Percentiles rank a stretch among this genome's conserved stretches.
phyloP scores from a whole-genome alignment of 495 filamentous ascomycete species.

The Talaromyces nanjingensis region DNA sequence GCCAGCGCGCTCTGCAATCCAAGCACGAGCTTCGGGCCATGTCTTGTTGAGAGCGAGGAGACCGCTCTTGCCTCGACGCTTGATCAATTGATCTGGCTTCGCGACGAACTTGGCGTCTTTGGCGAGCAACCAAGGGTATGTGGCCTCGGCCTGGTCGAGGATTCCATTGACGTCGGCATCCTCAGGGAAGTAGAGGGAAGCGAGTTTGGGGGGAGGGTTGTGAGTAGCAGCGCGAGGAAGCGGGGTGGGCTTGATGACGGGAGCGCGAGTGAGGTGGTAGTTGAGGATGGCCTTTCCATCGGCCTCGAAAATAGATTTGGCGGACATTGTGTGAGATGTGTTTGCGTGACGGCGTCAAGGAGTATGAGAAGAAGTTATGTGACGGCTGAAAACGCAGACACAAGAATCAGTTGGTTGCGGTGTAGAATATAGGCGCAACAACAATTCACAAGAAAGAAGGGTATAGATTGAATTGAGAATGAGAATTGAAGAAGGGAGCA shows the following conservation, averaged over 20 bases:
- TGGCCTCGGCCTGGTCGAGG: constrained; percentile 90
- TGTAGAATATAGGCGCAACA: neutral
- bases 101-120: constrained; percentile 88
- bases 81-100: constrained; percentile 99
- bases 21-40: constrained; percentile 85
- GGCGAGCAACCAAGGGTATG: constrained; percentile 87
- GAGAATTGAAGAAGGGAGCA: neutral
- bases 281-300: constrained; percentile 99
- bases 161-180: constrained; percentile 74
- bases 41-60: constrained; percentile 95
- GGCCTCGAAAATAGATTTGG: constrained; percentile 96
- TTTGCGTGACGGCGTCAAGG: constrained; percentile 12
- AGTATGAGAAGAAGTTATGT: neutral
- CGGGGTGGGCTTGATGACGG: constrained; percentile 95
- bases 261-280: constrained; percentile 98
- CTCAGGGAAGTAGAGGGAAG: constrained; percentile 88
- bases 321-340: constrained; percentile 64
- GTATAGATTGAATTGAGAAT: neutral
- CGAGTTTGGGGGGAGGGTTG: constrained; percentile 86
- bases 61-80: constrained; percentile 97
- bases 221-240: constrained; percentile 79
- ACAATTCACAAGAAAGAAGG: neutral
- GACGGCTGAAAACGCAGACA: neutral
- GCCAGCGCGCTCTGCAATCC: constrained; percentile 85
- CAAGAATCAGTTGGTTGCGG: neutral